phyloP scores from a whole-genome alignment of 1,284 basidiomycete species.

The Schizophyllum amplum region DNA sequence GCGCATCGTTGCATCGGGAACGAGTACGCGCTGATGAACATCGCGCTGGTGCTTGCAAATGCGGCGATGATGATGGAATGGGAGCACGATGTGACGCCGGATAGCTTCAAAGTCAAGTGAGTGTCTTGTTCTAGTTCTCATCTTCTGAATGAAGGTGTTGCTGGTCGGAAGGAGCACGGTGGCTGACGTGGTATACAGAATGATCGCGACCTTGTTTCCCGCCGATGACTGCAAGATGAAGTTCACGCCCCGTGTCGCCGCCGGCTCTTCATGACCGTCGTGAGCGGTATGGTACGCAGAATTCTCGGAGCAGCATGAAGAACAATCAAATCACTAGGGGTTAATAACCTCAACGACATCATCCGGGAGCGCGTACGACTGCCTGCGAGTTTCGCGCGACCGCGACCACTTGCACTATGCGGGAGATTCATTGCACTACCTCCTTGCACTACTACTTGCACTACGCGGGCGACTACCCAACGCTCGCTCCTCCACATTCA shows the following conservation, averaged over 20 bases:
- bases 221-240: conserved; percentile 85
- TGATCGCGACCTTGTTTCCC: conserved; percentile 93
- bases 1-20: conserved; percentile 92
- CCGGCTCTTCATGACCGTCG: conserved; percentile 66
- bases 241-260: conserved; percentile 62
- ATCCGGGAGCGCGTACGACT: too few species aligned
- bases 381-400: too few species aligned
- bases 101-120: conserved; percentile 79
- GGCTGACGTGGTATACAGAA: conserved; percentile 60
- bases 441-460: too few species aligned
- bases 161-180: not conserved
- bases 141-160: conserved; percentile 10
- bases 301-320: too few species aligned
- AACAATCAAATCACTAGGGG: too few species aligned
- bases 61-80: conserved; percentile 82
- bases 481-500: not conserved
- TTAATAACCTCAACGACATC: too few species aligned
- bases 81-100: conserved; percentile 78
- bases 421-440: too few species aligned
- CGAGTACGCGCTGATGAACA: conserved; percentile 92
- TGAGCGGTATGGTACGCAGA: too few species aligned
- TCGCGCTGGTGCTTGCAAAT: conserved; percentile 80
- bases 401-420: too few species aligned
- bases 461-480: too few species aligned
- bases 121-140: conserved; percentile 24